Evolutionary conservation across 169 alveolate species (phyloP).

Genomic region (Miamiensis avidus): DNA sequence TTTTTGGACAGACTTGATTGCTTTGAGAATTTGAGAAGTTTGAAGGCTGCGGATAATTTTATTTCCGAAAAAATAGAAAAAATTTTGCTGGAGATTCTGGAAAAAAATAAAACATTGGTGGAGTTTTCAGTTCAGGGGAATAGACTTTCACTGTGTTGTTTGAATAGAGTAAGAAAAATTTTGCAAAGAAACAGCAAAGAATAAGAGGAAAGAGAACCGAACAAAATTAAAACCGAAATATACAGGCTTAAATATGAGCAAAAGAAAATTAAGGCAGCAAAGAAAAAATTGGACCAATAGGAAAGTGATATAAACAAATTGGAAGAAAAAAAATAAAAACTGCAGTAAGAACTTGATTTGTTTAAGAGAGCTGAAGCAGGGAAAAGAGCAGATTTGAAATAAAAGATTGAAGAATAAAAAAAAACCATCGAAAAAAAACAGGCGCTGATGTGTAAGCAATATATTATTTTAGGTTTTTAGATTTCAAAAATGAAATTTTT

Average conservation of each 20-base stretch:
- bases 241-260: slow-evolving; percentile 82
- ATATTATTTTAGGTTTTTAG: slow-evolving; percentile 42
- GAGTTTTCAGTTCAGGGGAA: slow-evolving; percentile 77
- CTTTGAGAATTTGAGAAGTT: slow-evolving; percentile 54
- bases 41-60: slow-evolving; percentile 84
- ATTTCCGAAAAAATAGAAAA: slow-evolving; percentile 84
- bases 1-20: slow-evolving; percentile 28
- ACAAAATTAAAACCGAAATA: slow-evolving; percentile 78
- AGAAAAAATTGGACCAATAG: slow-evolving; percentile 58
- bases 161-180: slow-evolving; percentile 75
- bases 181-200: slow-evolving; percentile 73
- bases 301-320: slow-evolving; percentile 77
- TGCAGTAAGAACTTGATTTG: slow-evolving; percentile 66
- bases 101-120: slow-evolving; percentile 72
- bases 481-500: slow-evolving; percentile 39
- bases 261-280: slow-evolving; percentile 74
- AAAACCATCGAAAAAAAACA: slow-evolving; percentile 61
- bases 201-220: slow-evolving; percentile 84
- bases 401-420: slow-evolving; percentile 61
- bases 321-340: slow-evolving; percentile 65
- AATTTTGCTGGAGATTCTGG: slow-evolving; percentile 74
- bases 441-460: slow-evolving; percentile 56
- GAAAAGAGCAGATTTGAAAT: slow-evolving; percentile 61
- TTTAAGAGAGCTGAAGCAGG: slow-evolving; percentile 60
- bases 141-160: slow-evolving; percentile 78